Conservation (phyloP, 352 stramenopile genomes). For the Globisporangium acanthophoron region DNA sequence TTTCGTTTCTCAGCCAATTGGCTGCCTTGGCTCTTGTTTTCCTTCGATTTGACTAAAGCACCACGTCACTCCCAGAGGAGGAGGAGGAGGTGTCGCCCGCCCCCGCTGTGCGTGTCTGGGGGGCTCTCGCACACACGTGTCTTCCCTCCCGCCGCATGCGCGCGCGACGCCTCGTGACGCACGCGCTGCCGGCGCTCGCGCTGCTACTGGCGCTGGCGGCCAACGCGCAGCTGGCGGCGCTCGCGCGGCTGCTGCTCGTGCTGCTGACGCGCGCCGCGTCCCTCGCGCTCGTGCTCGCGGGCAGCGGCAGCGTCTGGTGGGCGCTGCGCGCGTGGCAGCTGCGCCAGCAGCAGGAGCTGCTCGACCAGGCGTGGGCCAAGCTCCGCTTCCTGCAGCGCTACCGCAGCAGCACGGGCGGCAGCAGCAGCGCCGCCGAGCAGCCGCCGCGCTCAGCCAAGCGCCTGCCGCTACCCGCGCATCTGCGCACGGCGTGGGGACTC, state of each 20-base stretch:
- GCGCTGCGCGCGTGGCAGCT: conserved; percentile 59
- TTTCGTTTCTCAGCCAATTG: too few relatives aligned
- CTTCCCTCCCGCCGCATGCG: background rate
- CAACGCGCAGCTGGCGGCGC: conserved; percentile 7
- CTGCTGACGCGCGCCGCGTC: conserved; percentile 28
- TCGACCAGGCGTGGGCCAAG: conserved; percentile 40
- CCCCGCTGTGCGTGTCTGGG: background rate
- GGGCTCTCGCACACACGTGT: too few relatives aligned
- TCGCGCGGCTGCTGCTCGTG: conserved; percentile 15
- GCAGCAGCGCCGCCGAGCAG: background rate
- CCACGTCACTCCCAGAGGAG: too few relatives aligned
- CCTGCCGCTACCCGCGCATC: conserved; percentile 48
- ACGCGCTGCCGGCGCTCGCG: conserved; percentile 17
- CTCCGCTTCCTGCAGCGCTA: conserved; percentile 55
- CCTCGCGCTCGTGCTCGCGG: conserved; percentile 35
- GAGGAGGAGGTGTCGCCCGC: too few relatives aligned
- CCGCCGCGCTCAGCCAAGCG: conserved; percentile 24
- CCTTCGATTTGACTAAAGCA: too few relatives aligned
- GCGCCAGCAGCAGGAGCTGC: conserved; percentile 51
- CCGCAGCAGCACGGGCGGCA: conserved; percentile 20
- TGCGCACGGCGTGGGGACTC: conserved; percentile 55
- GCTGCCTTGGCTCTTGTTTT: too few relatives aligned
- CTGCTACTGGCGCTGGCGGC: conserved; percentile 16
- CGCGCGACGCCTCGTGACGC: conserved; percentile 5
- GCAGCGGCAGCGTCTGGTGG: conserved; percentile 55